Evolutionary conservation across 306 rosid genomes (phyloP).

Genomic region (Prunus mongolica): DNA sequence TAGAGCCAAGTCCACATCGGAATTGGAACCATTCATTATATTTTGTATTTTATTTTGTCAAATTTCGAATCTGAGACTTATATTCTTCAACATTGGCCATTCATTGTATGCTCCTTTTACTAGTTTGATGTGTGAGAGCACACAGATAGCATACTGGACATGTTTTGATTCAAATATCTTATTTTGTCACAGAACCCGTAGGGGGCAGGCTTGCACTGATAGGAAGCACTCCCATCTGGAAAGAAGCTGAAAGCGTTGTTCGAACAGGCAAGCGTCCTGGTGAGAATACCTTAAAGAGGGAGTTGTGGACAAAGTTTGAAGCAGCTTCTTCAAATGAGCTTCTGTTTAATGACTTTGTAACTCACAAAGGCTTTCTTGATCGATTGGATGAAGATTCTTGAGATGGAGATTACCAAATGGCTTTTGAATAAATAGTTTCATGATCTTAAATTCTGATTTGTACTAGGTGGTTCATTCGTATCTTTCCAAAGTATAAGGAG

Average conservation of each 20-base stretch:
- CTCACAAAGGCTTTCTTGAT: slow-evolving; percentile 70
- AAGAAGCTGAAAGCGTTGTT: slow-evolving; percentile 46
- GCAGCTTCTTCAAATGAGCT: slow-evolving; percentile 52
- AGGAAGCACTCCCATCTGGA: slow-evolving; percentile 67
- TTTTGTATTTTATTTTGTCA: too few species aligned
- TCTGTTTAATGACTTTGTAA: slow-evolving; percentile 23
- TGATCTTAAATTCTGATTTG: background rate
- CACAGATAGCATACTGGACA: slow-evolving; percentile 6
- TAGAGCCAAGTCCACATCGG: too few species aligned
- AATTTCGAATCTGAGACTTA: too few species aligned
- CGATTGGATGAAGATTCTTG: slow-evolving; percentile 76
- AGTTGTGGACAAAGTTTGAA: slow-evolving; percentile 84
- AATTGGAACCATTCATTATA: too few species aligned
- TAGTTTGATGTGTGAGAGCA: slow-evolving; percentile 8
- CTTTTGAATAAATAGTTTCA: slow-evolving; percentile 9
- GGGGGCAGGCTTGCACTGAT: slow-evolving; percentile 28
- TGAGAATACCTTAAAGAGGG: slow-evolving; percentile 86
- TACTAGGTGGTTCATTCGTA: slow-evolving; percentile 10
- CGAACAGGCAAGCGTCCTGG: slow-evolving; percentile 60
- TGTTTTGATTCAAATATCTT: background rate
- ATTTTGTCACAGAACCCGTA: slow-evolving; percentile 30
- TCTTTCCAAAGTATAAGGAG: background rate
- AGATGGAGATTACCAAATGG: slow-evolving; percentile 26
- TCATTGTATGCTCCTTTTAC: background rate
- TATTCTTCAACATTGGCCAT: background rate